A percentile compares a stretch with the other conserved stretches of the same genome.
These are phyloP conservation scores for Helicocarpus griseus DNA, from an alignment of 2,329 filamentous ascomycete species.

Conservation along the genomic window DNA sequence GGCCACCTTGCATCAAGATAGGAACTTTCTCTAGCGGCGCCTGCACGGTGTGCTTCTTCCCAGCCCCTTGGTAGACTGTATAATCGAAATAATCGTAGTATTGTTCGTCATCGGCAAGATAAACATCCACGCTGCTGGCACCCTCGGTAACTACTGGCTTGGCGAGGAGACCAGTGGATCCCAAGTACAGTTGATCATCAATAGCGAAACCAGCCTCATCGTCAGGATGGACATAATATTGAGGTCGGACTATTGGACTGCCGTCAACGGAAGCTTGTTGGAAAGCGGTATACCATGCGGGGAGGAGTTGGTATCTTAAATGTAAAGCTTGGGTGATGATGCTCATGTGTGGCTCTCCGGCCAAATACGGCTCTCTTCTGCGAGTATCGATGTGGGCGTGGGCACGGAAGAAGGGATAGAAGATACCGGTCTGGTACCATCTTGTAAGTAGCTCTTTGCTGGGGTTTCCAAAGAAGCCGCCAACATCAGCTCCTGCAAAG, in stretches of 20 bases:
- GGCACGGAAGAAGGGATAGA: slow-evolving; percentile 96
- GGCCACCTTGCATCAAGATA: slow-evolving; percentile 82
- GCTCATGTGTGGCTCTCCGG: slow-evolving; percentile 70
- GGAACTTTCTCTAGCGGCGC: slow-evolving; percentile 82
- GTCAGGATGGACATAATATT: slow-evolving; percentile 82
- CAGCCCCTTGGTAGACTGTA: slow-evolving; percentile 60
- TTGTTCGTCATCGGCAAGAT: slow-evolving; percentile 76
- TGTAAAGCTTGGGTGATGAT: slow-evolving; percentile 84
- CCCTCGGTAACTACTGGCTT: slow-evolving; percentile 81
- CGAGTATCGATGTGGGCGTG: slow-evolving; percentile 96
- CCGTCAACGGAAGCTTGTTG: slow-evolving; percentile 75
- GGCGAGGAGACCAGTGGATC: slow-evolving; percentile 76
- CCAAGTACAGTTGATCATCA: slow-evolving; percentile 90
- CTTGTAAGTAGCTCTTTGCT: slow-evolving; percentile 82
- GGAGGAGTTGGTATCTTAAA: slow-evolving; percentile 79
- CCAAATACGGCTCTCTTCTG: slow-evolving; percentile 83
- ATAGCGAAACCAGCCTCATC: slow-evolving; percentile 81
- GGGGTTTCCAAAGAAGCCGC: slow-evolving; percentile 96
- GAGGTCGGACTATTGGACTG: slow-evolving; percentile 78
- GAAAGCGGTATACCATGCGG: slow-evolving; percentile 95
- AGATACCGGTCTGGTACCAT: slow-evolving; percentile 95
- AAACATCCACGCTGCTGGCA: slow-evolving; percentile 63
- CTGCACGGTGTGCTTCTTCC: slow-evolving; percentile 58
- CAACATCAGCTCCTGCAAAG: slow-evolving; percentile 90
- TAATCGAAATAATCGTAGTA: slow-evolving; percentile 97